Evolutionary conservation across 257 asterid genomes (phyloP), one percentile per base, ranked within the genome.

Genomic region (Ocimum tenuiflorum): DNA sequence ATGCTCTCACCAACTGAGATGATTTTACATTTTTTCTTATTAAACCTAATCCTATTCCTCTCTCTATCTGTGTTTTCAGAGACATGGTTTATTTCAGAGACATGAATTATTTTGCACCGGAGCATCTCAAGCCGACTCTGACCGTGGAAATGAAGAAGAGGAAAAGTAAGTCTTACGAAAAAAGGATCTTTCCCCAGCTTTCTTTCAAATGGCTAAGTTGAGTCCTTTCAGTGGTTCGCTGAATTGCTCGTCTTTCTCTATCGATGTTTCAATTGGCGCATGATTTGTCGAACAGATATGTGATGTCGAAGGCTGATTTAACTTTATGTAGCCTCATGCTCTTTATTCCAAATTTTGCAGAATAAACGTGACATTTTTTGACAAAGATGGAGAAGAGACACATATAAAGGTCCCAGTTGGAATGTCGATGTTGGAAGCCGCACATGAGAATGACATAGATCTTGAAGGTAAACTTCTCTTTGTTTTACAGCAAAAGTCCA

Each of bases 381-480:
- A 87, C 77, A 87, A 89, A 77, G 95, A 92, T 77, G 98, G 96
- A 70, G 94, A 92, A 31, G 94, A 92, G 78, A 75, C 71, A 13
- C 81, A 80, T 36, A 77, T 92, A 60, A 79, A 84, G 74, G 96
- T 87, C 61, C 97, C 95, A 41, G 65, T 89, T 38, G 98, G 96
- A 71, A 89, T 80, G 87, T 92, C 98, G 6, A 89, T 92, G 87
- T 75, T 92, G 33, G 98, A 92, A 76, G 97, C 97, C 73, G 96
- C 96, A 53, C 96, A 89, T 52, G 96, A 92, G 69, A 87, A 89
- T 76, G 96, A 85, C 57, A 66, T 89, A 54, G 96, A 89, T 2
- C 98, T 92, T 61, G 97, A 92, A 89, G 98, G 98, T 92, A 56
- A 63, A 62, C 53, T 46, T 63, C 69, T 70, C 5, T 35, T 38